A percentile compares a stretch with the other conserved stretches of the same genome.
These are phyloP conservation scores for Eremothecium cymbalariae DNA, from an alignment of 1,139 yeast species.

Conservation along the genomic window DNA sequence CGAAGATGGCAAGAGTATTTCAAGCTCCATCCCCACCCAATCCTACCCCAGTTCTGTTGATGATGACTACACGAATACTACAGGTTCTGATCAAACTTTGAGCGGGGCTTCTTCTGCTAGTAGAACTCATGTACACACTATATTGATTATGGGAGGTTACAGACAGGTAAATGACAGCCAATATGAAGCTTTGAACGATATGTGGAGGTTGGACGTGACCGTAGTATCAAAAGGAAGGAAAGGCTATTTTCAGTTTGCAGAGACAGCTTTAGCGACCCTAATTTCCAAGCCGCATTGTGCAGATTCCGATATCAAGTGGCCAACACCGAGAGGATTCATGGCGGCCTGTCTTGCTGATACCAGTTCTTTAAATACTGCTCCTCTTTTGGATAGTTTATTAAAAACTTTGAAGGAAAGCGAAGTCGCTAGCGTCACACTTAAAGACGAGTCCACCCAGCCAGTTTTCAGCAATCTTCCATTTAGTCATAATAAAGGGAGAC, in stretches of 20 bases:
- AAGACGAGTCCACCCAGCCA: not conserved
- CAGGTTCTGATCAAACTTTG: slow-evolving; percentile 6
- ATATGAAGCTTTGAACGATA: slow-evolving; percentile 38
- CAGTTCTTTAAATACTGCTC: slow-evolving; percentile 10
- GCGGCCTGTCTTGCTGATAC: slow-evolving; percentile 23
- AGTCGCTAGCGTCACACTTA: not conserved
- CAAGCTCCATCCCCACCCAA: slow-evolving; percentile 5
- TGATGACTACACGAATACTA: slow-evolving; percentile 4
- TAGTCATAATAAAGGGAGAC: not conserved
- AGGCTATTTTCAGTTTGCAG: slow-evolving; percentile 32
- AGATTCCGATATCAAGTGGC: slow-evolving; percentile 21
- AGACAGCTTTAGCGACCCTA: slow-evolving; percentile 29
- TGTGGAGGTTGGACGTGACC: slow-evolving; percentile 41
- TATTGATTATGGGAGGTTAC: slow-evolving; percentile 42
- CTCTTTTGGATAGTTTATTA: not conserved
- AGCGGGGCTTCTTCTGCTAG: slow-evolving; percentile 9
- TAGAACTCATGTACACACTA: slow-evolving; percentile 19
- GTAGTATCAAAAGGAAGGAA: slow-evolving; percentile 32
- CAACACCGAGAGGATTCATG: slow-evolving; percentile 34
- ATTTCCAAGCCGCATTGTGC: slow-evolving; percentile 18
- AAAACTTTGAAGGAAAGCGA: slow-evolving; percentile 2
- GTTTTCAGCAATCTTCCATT: slow-evolving; percentile 4
- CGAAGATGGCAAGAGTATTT: slow-evolving; percentile 1
- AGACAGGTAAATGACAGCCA: slow-evolving; percentile 22
- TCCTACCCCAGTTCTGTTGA: slow-evolving; percentile 6